Evolutionary conservation across 2,329 filamentous ascomycete species (phyloP).

Genomic region (Botrytis medusae): DNA sequence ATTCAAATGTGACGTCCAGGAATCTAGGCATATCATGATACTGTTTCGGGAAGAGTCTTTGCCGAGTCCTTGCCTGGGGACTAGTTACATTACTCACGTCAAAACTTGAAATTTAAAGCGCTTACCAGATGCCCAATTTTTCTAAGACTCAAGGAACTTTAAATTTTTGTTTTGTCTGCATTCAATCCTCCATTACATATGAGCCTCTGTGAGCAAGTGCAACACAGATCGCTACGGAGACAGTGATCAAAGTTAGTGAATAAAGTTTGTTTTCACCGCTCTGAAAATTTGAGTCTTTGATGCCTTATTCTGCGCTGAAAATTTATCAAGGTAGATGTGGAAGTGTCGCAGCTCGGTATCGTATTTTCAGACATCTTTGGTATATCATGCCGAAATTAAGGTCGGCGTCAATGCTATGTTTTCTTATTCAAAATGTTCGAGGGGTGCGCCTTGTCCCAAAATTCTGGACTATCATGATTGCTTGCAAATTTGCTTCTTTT

Average conservation of each 20-base stretch:
- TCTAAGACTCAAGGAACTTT: not conserved
- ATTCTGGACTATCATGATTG: not conserved
- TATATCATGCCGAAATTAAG: not conserved
- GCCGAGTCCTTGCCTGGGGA: not conserved
- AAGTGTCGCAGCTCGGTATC: not conserved
- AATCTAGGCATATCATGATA: not conserved
- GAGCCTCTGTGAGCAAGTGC: constrained; percentile 7
- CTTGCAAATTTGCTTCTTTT: not conserved
- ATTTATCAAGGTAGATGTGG: not conserved
- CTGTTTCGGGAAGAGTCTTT: not conserved
- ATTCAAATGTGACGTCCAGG: not conserved
- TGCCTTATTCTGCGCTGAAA: not conserved
- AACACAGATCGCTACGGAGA: not conserved
- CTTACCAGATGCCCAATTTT: not conserved
- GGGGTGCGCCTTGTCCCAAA: not conserved
- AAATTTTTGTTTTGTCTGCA: not conserved
- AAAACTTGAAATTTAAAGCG: not conserved
- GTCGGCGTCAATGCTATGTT: not conserved
- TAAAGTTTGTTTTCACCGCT: not conserved
- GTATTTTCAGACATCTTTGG: not conserved
- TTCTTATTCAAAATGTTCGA: not conserved
- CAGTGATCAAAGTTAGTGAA: not conserved
- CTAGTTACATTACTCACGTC: not conserved
- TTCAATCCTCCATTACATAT: not conserved
- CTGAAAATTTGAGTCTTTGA: not conserved